Evolutionary conservation across 768 basidiomycete species (phyloP).

Genomic region (Suillus weaverae): DNA sequence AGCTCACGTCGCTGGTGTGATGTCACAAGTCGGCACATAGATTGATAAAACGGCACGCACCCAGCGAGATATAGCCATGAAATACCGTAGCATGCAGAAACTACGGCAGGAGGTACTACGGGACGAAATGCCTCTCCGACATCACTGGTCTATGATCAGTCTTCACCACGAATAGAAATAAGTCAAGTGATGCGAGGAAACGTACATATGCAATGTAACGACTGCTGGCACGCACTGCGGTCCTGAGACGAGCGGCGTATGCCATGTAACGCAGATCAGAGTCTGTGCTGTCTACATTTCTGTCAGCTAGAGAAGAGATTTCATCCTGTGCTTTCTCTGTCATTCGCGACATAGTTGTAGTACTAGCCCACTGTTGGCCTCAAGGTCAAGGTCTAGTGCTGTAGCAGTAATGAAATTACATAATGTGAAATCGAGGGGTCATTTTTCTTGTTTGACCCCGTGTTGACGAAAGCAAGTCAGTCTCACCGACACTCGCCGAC

Average conservation of each 20-base stretch:
- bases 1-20: conserved; percentile 59
- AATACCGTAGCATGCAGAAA: conserved; percentile 77
- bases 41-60: conserved; percentile 27
- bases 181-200: conserved; percentile 8
- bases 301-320: conserved; percentile 59
- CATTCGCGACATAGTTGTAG: conserved; percentile 11
- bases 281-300: conserved; percentile 64
- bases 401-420: conserved; percentile 14
- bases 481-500: conserved; percentile 7
- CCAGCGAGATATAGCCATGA: conserved; percentile 81
- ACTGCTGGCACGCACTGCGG: conserved; percentile 65
- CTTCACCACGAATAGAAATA: conserved; percentile 13
- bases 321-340: conserved; percentile 43
- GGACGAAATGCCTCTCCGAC: conserved; percentile 84
- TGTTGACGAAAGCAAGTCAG: conserved; percentile 5
- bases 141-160: conserved; percentile 63
- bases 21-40: not conserved
- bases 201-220: conserved; percentile 80
- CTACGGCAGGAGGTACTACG: conserved; percentile 68
- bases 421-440: conserved; percentile 16
- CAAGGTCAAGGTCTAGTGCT: not conserved
- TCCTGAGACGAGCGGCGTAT: conserved; percentile 76
- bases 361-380: too few relatives aligned
- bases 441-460: conserved; percentile 13
- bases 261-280: conserved; percentile 72